Conservation (phyloP, 768 basidiomycete species). For the Leucogyrophana mollusca region DNA sequence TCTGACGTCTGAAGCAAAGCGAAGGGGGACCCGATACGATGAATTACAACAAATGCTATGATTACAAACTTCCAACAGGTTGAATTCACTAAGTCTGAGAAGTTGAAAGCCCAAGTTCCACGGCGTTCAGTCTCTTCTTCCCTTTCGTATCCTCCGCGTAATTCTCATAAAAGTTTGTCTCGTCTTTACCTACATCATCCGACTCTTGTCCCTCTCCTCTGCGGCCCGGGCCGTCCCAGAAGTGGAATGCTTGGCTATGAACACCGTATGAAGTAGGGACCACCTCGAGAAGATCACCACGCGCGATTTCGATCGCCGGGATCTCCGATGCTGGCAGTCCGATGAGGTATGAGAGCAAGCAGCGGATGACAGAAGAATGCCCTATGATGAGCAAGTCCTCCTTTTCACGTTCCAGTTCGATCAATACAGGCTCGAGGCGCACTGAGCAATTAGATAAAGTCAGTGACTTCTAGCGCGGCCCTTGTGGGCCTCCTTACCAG, state of each 20-base stretch:
- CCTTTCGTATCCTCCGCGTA: conserved; percentile 77
- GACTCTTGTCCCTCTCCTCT: conserved; percentile 27
- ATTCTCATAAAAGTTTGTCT: conserved; percentile 85
- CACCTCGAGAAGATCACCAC: conserved; percentile 95
- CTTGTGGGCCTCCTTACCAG: conserved; percentile 45
- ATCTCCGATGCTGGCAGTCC: conserved; percentile 95
- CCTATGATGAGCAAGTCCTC: conserved; percentile 96
- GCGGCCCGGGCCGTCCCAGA: conserved; percentile 87
- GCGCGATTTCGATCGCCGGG: conserved; percentile 94
- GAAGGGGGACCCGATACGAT: too few species aligned
- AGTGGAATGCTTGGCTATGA: conserved; percentile 85
- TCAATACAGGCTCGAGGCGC: conserved; percentile 87
- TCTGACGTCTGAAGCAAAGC: too few species aligned
- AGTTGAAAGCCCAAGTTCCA: conserved; percentile 21
- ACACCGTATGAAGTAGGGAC: conserved; percentile 89
- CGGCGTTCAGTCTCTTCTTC: conserved; percentile 42
- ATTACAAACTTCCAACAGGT: too few species aligned
- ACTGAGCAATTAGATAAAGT: conserved; percentile 45
- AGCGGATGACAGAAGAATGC: conserved; percentile 96
- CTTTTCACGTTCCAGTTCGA: conserved; percentile 92
- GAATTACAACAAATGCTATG: too few species aligned
- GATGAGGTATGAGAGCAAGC: conserved; percentile 89
- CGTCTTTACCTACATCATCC: conserved; percentile 48
- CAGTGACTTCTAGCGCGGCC: background rate
- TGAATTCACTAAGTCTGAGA: too few species aligned